Evolutionary conservation across 306 rosid species (phyloP).

Genomic region (Morella rubra): DNA sequence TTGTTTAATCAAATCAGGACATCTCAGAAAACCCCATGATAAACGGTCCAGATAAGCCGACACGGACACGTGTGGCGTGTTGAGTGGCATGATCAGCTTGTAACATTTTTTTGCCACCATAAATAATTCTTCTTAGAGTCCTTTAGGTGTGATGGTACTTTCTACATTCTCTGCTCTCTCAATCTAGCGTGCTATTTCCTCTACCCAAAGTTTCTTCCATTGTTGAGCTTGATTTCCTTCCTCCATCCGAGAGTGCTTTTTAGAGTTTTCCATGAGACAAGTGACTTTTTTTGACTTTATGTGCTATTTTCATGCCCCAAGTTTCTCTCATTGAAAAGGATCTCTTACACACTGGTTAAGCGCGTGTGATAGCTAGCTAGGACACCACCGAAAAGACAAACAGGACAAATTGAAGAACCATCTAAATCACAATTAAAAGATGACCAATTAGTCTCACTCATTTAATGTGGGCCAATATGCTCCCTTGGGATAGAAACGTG

Average conservation of each 20-base stretch:
- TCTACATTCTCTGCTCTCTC: conserved; percentile 14
- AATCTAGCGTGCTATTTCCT: conserved; percentile 34
- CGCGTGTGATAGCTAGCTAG: not conserved
- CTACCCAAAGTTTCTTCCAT: conserved; percentile 23
- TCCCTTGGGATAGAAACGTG: conserved; percentile 12
- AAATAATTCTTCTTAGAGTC: conserved; percentile 34
- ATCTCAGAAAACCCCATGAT: not conserved
- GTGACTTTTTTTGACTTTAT: conserved; percentile 47
- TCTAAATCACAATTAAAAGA: too few relatives aligned
- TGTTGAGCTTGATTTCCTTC: conserved; percentile 32
- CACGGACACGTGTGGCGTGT: conserved; percentile 35
- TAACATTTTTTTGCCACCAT: conserved; percentile 18
- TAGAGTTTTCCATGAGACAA: conserved; percentile 22
- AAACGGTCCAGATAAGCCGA: conserved; percentile 20
- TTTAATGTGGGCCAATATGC: not conserved
- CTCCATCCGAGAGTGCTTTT: conserved; percentile 16
- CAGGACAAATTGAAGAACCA: not conserved
- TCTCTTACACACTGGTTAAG: conserved; percentile 10
- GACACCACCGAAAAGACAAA: not conserved
- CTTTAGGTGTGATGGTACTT: conserved; percentile 41
- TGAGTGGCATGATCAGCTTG: conserved; percentile 32
- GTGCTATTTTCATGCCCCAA: not conserved
- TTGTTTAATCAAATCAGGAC: not conserved
- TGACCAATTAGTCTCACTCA: too few relatives aligned
- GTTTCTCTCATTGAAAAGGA: conserved; percentile 31